These are phyloP conservation scores for Pseudopyricularia javanii DNA, from an alignment of 2,329 filamentous ascomycete genomes.

Conservation along the genomic window DNA sequence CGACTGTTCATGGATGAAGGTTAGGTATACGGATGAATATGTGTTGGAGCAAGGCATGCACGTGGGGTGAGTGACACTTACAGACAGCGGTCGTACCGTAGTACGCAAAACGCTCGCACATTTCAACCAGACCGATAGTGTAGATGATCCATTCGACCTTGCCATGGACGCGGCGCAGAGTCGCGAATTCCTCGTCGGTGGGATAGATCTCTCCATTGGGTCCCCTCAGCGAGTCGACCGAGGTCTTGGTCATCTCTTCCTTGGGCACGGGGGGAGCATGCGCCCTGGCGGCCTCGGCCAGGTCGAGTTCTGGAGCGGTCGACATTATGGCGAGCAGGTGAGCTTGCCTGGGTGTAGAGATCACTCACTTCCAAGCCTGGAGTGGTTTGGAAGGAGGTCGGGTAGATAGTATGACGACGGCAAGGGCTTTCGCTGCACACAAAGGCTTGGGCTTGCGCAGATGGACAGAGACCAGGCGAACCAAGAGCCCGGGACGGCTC, in stretches of 20 bases:
- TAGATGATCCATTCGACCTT: conserved; percentile 54
- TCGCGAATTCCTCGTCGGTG: conserved; percentile 48
- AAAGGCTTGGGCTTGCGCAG: too few relatives aligned
- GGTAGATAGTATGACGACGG: not conserved
- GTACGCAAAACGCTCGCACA: conserved; percentile 69
- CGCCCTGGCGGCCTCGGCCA: conserved; percentile 1
- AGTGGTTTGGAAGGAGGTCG: not conserved
- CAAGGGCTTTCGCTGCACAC: too few relatives aligned
- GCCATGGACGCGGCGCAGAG: conserved; percentile 51
- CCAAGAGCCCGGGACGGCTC: too few relatives aligned
- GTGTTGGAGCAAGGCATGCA: conserved; percentile 29
- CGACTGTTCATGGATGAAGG: not conserved
- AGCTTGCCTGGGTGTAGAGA: not conserved
- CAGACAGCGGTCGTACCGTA: conserved; percentile 54
- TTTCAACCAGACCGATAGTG: conserved; percentile 59
- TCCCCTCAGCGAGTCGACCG: not conserved
- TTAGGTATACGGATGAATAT: not conserved
- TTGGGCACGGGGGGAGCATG: not conserved
- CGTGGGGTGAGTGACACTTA: not conserved
- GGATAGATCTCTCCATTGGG: conserved; percentile 18
- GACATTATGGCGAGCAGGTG: not conserved
- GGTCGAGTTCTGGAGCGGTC: not conserved
- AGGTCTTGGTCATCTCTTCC: not conserved
- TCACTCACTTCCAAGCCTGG: not conserved
- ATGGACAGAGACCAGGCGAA: too few relatives aligned